phyloP scores from a whole-genome alignment of 2,329 filamentous ascomycete genomes.

The Penicillium sp. region DNA sequence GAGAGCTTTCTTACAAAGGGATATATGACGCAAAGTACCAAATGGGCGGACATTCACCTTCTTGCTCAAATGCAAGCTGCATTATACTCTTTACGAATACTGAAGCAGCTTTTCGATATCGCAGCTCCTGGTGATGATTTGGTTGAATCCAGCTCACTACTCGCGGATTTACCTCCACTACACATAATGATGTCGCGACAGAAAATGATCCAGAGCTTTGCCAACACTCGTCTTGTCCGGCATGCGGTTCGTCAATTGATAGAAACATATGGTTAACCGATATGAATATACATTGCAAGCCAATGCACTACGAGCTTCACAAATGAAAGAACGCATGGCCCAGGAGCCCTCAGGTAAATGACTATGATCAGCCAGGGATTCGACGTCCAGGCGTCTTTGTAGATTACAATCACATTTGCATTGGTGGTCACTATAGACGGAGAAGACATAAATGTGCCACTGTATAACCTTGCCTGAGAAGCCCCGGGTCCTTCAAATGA shows the following conservation, averaged over 20 bases:
- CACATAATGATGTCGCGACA: constrained; percentile 30
- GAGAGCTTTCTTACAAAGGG: constrained; percentile 32
- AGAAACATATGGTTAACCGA: constrained; percentile 15
- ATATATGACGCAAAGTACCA: constrained; percentile 34
- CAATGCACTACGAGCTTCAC: not conserved
- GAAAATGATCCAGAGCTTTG: constrained; percentile 19
- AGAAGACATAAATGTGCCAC: not conserved
- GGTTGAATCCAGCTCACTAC: constrained; percentile 15
- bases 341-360: not conserved
- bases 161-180: constrained; percentile 32
- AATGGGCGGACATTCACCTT: constrained; percentile 64
- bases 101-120: constrained; percentile 51
- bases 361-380: not conserved
- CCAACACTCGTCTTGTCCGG: constrained; percentile 8
- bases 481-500: not conserved
- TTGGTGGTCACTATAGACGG: not conserved
- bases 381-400: not conserved
- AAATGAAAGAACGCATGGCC: not conserved
- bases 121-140: constrained; percentile 31
- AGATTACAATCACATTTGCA: not conserved
- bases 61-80: constrained; percentile 60
- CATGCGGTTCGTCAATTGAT: constrained; percentile 13
- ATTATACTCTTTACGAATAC: constrained; percentile 63
- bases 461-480: not conserved
- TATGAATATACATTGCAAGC: not conserved